Percentiles rank a stretch among this genome's conserved stretches.
These are phyloP conservation scores for Debaryomyces fabryi DNA, from an alignment of 1,139 yeast genomes.

Conservation along the genomic window DNA sequence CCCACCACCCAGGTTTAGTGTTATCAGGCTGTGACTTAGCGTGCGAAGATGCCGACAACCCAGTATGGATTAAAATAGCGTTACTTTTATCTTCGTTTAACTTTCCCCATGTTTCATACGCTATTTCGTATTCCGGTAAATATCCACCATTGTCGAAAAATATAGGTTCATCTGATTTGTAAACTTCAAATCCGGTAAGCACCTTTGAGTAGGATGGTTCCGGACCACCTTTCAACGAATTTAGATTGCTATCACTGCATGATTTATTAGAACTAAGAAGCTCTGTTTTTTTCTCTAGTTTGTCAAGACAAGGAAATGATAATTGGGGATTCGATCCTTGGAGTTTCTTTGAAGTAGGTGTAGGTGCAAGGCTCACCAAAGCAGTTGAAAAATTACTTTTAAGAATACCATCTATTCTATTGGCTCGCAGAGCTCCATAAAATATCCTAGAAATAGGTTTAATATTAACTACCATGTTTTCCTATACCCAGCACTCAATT, in stretches of 20 bases:
- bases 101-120: constrained; percentile 91
- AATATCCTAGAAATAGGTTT: neutral
- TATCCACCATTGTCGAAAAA: constrained; percentile 82
- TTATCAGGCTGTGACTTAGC: constrained; percentile 83
- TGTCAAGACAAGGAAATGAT: constrained; percentile 86
- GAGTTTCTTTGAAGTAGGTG: constrained; percentile 9
- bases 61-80: constrained; percentile 83
- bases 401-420: neutral
- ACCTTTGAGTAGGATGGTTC: constrained; percentile 83
- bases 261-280: constrained; percentile 29
- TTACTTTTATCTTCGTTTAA: constrained; percentile 65
- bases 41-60: constrained; percentile 90
- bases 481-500: neutral
- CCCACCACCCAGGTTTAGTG: constrained; percentile 93
- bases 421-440: neutral
- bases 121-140: constrained; percentile 73
- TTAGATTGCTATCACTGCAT: constrained; percentile 26
- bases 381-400: constrained; percentile 6
- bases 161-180: constrained; percentile 57
- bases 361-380: neutral
- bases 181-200: constrained; percentile 67
- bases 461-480: neutral
- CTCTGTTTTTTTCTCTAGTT: constrained; percentile 62
- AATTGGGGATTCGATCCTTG: constrained; percentile 59
- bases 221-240: constrained; percentile 68